Percentiles rank a stretch among this genome's conserved stretches.
These are phyloP conservation scores for Carpinus fangiana DNA, from an alignment of 306 rosid genomes.

Conservation along the genomic window DNA sequence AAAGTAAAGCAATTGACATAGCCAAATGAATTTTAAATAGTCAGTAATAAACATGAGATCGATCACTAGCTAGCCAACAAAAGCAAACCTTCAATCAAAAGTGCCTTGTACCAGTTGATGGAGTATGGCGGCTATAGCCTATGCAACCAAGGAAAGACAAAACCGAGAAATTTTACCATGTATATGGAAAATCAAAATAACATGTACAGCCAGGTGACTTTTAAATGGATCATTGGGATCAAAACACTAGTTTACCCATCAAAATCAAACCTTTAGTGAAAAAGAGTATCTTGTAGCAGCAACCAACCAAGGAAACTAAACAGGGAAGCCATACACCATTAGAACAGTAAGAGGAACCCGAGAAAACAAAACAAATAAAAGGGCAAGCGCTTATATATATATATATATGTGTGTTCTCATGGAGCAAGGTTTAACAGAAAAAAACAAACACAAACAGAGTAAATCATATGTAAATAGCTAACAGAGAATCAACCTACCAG, in stretches of 20 bases:
- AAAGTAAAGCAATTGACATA: too few relatives aligned
- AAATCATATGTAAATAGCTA: background rate
- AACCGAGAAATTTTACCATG: background rate
- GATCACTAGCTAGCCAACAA: too few relatives aligned
- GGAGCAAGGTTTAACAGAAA: background rate
- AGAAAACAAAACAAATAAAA: background rate
- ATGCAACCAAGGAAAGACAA: too few relatives aligned
- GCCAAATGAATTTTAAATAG: too few relatives aligned
- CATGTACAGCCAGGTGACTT: background rate
- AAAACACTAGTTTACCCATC: background rate
- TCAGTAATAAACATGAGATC: too few relatives aligned
- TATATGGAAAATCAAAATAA: background rate
- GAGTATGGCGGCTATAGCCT: too few relatives aligned
- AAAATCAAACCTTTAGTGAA: too few relatives aligned
- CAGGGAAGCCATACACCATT: too few relatives aligned
- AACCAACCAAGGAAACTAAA: too few relatives aligned
- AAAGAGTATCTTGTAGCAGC: too few relatives aligned
- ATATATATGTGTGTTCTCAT: background rate
- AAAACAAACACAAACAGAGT: background rate
- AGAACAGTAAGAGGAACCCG: background rate
- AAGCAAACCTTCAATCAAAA: too few relatives aligned
- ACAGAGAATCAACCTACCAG: constrained; percentile 38
- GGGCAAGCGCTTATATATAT: background rate
- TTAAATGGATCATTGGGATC: background rate
- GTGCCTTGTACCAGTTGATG: too few relatives aligned